Evolutionary conservation across 331 rosid species (phyloP), one percentile per base, ranked within the genome.

Genomic region (Acacia pycnantha): DNA sequence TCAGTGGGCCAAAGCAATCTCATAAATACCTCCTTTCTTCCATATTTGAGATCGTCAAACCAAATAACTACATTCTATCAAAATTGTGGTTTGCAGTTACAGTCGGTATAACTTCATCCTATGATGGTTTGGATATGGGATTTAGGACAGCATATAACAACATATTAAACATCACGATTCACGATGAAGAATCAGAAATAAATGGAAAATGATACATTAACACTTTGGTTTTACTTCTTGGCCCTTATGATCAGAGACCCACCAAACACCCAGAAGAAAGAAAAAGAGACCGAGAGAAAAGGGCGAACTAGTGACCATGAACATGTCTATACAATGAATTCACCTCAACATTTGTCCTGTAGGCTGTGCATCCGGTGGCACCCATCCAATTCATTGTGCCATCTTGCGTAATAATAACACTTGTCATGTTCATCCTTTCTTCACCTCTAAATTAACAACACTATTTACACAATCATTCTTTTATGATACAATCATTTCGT

Each of bases 381-480:
- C 44, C 73, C 82, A 41, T 8, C 44, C 4, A 21, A 59, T 24
- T 22, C 66, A 79, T 43, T 27, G 70, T 6, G 0, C 18, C 70
- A 56, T 41, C 22, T 41, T 37, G 51, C 4, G 33, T 46, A 9
- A 47, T 46, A 9, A 47, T 47, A 51, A 21, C 40, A 31, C 44
- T 14, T 15, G 76, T 35, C 35, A 10, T 21, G 50, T 35, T 68
- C 44, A 77, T 77, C 78, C 70, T 68, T 37, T 86, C 77, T 59
- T 77, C 73, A 84, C 73, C 74, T 69, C 72, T 27, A 73, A 66
- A 40, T 71, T n/a, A 71, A 66, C 68, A 70, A 58, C 47, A 12
- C 24, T 37, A 80, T 85, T 76, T 83, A 81, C 77, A 64, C 48
- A 46, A 70, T 84, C 83, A 70, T 54, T 24, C 53, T 77, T 73